A percentile compares a stretch with the other conserved stretches of the same genome.
These are phyloP conservation scores for Claviceps fusiformis DNA, from an alignment of 2,329 filamentous ascomycete species.

Conservation along the genomic window DNA sequence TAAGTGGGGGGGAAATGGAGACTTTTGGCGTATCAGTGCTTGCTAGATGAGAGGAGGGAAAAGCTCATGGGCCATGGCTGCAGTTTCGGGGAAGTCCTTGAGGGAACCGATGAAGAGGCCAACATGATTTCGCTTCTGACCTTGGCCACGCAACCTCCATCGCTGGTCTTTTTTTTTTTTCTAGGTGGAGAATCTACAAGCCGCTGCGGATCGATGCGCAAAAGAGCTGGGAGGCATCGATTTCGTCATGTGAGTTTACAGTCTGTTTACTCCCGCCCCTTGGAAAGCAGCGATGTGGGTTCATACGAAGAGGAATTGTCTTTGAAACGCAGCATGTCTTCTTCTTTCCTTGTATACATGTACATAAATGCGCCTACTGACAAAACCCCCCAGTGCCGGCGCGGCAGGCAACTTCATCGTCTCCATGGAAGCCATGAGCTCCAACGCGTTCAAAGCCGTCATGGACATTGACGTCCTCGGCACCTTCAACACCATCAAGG, in stretches of 20 bases:
- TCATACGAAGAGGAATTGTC: no score
- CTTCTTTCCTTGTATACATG: no score
- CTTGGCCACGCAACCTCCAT: not conserved
- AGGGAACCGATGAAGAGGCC: not conserved
- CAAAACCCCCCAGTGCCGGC: conserved; percentile 52
- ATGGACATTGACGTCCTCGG: conserved; percentile 94
- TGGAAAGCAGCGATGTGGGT: no score
- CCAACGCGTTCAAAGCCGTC: conserved; percentile 88
- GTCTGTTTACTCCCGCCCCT: no score
- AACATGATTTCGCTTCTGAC: not conserved
- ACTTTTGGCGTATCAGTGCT: not conserved
- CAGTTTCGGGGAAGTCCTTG: not conserved
- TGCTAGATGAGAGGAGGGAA: not conserved
- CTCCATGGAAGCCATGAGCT: conserved; percentile 64
- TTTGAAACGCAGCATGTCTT: no score
- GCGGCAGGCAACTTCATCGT: conserved; percentile 94
- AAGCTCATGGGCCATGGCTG: not conserved
- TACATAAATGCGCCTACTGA: no score
- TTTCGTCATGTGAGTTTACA: conserved; percentile 62
- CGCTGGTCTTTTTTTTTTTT: not conserved
- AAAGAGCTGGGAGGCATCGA: conserved; percentile 80
- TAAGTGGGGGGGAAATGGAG: conserved; percentile 11
- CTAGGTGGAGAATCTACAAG: conserved; percentile 26
- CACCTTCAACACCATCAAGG: conserved; percentile 90
- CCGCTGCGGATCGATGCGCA: conserved; percentile 66